Base-by-base conservation (phyloP, 768 basidiomycete species). In the Gloeopeniophorella convolvens region DNA sequence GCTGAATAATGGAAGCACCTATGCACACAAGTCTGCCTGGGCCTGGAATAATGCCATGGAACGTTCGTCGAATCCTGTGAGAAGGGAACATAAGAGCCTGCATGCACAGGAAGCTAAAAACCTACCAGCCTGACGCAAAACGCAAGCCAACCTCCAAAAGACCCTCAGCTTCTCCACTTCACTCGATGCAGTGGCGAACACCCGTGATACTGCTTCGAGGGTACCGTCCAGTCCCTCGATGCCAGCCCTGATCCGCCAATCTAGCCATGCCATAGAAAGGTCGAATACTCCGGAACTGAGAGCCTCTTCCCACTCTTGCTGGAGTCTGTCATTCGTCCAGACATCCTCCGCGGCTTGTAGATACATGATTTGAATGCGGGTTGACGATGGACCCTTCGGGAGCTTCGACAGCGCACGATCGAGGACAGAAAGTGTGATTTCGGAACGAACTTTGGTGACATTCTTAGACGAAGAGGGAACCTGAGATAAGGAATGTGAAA, bases 1-100 rank as follows among this genome's bases (percentile, higher is more conserved):
- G 33, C 12, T 10, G 4, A 23, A 23, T 20, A 16, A 46, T 5
- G 13, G 23, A 20, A 33, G 23, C 11, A 36, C 39, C 45, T 44
- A n/a, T 20, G 63, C 82, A 58, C 68, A 91, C 89, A 90, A 59
- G 67, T 91, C 89, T 13, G 83, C 78, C 65, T 92, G 86, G 9
- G 86, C 87, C 63, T 92, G 89, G 59, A 89, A 85, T 60, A 89
- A 68, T 3, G 87, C 87, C 45, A 73, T 80, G 11, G 85, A 83
- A 41, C 83, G 78, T 66, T 92, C 89, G 35, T 71, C 55, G 55
- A 76, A 90, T 11, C 89, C 88, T 90, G 58, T 27, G 23, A 15
- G 20, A 26, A 11, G 35, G 30, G 23, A 18, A 42, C 5, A 50
- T 42, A 10, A 26, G 9, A 18, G n/a, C 13, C 23, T 20, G n/a